Conservation (phyloP, 805 yeast species). For the Spencermartinsiella europaea region DNA sequence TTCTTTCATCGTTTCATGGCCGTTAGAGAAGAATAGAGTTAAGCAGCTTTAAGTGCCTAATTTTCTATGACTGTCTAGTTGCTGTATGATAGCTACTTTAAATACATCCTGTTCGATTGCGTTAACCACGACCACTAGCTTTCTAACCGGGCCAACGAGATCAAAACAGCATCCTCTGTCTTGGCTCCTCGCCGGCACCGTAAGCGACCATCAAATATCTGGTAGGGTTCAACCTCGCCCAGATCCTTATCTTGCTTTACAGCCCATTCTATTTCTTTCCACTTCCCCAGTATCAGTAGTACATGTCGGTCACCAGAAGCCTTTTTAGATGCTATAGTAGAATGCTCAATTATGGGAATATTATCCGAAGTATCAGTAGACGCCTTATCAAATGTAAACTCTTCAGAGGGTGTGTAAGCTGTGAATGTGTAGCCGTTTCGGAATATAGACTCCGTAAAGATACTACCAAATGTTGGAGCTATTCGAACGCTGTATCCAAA, state of each 20-base stretch:
- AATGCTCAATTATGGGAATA: slow-evolving; percentile 16
- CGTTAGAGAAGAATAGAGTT: no score
- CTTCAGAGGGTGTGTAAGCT: slow-evolving; percentile 62
- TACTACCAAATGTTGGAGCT: slow-evolving; percentile 51
- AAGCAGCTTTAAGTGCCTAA: no score
- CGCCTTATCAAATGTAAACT: slow-evolving; percentile 40
- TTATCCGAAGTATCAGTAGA: slow-evolving; percentile 20
- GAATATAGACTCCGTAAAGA: slow-evolving; percentile 66
- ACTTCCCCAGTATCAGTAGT: slow-evolving; percentile 59
- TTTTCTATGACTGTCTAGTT: no score
- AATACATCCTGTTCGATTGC: no score
- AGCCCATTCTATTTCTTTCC: slow-evolving; percentile 50
- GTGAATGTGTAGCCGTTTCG: slow-evolving; percentile 67
- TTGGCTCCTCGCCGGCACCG: slow-evolving; percentile 51
- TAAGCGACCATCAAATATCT: slow-evolving; percentile 64
- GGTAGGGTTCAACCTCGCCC: slow-evolving; percentile 50
- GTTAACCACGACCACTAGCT: no score
- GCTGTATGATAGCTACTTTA: no score
- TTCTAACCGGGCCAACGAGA: slow-evolving; percentile 25
- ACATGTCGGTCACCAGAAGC: slow-evolving; percentile 27
- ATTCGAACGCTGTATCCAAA: slow-evolving; percentile 69
- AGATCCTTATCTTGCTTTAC: slow-evolving; percentile 49
- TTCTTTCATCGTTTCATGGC: no score
- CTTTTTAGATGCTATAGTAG: slow-evolving; percentile 12
- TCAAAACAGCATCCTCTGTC: slow-evolving; percentile 66